A percentile compares a stretch with the other conserved stretches of the same genome.
Evolutionary conservation across 2,329 filamentous ascomycete genomes (phyloP).

Genomic region (Aspergillus persii): DNA sequence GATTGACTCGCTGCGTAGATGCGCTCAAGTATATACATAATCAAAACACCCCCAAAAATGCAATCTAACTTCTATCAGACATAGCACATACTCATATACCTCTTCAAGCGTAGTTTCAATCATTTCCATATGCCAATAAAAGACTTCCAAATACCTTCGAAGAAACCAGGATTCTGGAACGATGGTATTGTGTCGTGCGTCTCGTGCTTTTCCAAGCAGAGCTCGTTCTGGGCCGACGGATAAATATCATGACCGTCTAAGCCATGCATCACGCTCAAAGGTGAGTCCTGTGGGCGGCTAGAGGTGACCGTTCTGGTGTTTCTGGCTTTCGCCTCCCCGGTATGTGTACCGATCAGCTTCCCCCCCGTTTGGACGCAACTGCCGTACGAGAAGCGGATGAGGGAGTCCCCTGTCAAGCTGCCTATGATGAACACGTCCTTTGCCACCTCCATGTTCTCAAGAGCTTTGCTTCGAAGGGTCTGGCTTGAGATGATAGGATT

Average conservation of each 20-base stretch:
- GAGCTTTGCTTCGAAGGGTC: slow-evolving; percentile 53
- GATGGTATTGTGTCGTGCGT: not conserved
- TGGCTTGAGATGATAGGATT: slow-evolving; percentile 49
- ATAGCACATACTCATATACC: not conserved
- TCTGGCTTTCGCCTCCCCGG: slow-evolving; percentile 15
- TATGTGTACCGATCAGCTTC: slow-evolving; percentile 41
- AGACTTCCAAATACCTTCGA: not conserved
- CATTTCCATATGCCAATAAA: not conserved
- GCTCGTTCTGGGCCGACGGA: not conserved
- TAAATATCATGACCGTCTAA: slow-evolving; percentile 36
- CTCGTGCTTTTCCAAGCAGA: not conserved
- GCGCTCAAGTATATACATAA: not conserved
- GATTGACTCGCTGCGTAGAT: not conserved
- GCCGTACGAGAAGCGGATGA: slow-evolving; percentile 60
- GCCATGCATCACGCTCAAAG: slow-evolving; percentile 37
- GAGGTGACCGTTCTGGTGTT: not conserved
- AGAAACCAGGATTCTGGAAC: not conserved
- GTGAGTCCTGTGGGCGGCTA: slow-evolving; percentile 17
- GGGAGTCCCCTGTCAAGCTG: slow-evolving; percentile 59
- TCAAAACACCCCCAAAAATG: not conserved
- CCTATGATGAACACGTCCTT: slow-evolving; percentile 56
- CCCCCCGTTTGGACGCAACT: slow-evolving; percentile 58
- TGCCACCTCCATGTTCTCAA: slow-evolving; percentile 53
- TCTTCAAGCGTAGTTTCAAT: not conserved
- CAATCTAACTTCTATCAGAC: not conserved